Percentiles rank a stretch among this genome's conserved stretches.
These are phyloP conservation scores for Colletotrichum gigasporum DNA, from an alignment of 2,329 filamentous ascomycete genomes.

Conservation along the genomic window DNA sequence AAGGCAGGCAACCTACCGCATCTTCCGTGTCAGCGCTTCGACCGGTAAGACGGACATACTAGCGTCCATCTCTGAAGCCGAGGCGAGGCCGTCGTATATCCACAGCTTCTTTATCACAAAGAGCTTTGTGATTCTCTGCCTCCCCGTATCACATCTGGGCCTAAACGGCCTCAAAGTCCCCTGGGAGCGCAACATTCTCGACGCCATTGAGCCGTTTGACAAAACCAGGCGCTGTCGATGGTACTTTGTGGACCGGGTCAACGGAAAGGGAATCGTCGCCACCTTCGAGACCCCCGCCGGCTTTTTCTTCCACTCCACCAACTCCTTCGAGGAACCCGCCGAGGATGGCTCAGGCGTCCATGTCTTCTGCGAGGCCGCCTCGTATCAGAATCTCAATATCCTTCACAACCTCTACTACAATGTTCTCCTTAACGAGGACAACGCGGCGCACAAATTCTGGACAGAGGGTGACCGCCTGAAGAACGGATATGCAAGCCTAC, in stretches of 20 bases:
- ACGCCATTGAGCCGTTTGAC: slow-evolving; percentile 74
- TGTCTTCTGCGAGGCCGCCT: slow-evolving; percentile 72
- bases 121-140: slow-evolving; percentile 76
- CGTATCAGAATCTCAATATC: slow-evolving; percentile 72
- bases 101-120: slow-evolving; percentile 82
- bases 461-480: slow-evolving; percentile 49
- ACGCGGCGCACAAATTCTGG: slow-evolving; percentile 54
- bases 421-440: slow-evolving; percentile 65
- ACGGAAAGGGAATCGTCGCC: slow-evolving; percentile 71
- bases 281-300: slow-evolving; percentile 73
- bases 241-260: slow-evolving; percentile 77
- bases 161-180: slow-evolving; percentile 67
- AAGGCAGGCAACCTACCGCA: slow-evolving; percentile 66
- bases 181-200: slow-evolving; percentile 73
- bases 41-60: slow-evolving; percentile 76
- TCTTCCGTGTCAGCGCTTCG: slow-evolving; percentile 72
- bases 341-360: slow-evolving; percentile 50
- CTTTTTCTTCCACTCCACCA: slow-evolving; percentile 84
- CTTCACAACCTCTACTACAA: slow-evolving; percentile 76
- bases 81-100: slow-evolving; percentile 71
- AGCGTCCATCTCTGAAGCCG: slow-evolving; percentile 66
- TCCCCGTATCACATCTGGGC: slow-evolving; percentile 73
- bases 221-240: slow-evolving; percentile 66
- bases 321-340: slow-evolving; percentile 73
- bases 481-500: slow-evolving; percentile 48